Evolutionary conservation across 805 yeast genomes (phyloP).

Genomic region (Sugiyamaella qingdaonensis): DNA sequence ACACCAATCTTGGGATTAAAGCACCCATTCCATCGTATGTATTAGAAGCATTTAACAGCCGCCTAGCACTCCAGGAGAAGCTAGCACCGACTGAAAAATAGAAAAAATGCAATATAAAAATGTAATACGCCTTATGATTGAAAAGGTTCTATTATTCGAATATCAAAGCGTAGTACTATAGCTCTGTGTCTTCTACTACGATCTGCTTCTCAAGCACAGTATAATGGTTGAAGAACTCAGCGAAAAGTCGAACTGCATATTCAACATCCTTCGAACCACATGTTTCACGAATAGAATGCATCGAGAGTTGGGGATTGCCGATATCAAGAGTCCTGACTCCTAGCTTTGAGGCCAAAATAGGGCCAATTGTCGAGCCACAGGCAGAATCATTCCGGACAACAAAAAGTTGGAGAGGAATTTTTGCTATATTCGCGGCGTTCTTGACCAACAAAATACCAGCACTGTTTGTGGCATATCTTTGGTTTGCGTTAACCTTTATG

Average conservation of each 20-base stretch:
- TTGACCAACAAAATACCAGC: slow-evolving; percentile 80
- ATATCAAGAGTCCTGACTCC: slow-evolving; percentile 86
- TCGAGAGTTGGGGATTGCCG: slow-evolving; percentile 87
- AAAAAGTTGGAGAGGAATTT: slow-evolving; percentile 84
- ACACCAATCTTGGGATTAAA: slow-evolving; percentile 26
- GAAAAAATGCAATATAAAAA: not conserved
- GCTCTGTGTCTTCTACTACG: slow-evolving; percentile 17
- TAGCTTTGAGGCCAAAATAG: slow-evolving; percentile 79
- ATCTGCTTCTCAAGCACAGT: slow-evolving; percentile 20
- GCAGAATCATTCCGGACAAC: slow-evolving; percentile 92
- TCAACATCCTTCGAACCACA: slow-evolving; percentile 76
- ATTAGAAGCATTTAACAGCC: slow-evolving; percentile 18
- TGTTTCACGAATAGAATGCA: slow-evolving; percentile 93
- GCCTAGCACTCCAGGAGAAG: slow-evolving; percentile 9
- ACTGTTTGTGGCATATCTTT: slow-evolving; percentile 90
- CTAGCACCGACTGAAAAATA: not conserved
- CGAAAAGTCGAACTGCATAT: slow-evolving; percentile 57
- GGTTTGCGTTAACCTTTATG: slow-evolving; percentile 89
- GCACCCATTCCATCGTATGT: slow-evolving; percentile 28
- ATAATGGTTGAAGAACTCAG: slow-evolving; percentile 48
- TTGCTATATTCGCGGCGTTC: slow-evolving; percentile 58
- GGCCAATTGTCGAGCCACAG: slow-evolving; percentile 96
- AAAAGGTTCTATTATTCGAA: not conserved
- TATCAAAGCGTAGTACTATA: not conserved
- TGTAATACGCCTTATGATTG: not conserved